Evolutionary conservation across 2,329 filamentous ascomycete species (phyloP), one percentile per base, ranked within the genome.

Genomic region (Leptographium flavum): DNA sequence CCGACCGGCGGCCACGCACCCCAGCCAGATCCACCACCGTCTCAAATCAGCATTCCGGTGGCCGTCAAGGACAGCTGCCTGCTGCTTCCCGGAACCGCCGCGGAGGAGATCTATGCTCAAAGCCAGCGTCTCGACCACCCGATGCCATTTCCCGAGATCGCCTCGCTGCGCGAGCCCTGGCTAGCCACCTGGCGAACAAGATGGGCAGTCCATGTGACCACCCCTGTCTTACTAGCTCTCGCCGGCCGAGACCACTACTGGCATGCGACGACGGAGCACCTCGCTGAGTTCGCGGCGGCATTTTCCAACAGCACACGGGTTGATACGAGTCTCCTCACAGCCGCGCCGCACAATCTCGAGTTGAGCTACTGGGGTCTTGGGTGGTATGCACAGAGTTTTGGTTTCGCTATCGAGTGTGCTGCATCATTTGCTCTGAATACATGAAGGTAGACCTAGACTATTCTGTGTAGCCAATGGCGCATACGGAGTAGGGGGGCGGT

Each of bases 341-440:
- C 47, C 10, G 50, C 52, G 13, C 50, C 50, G 22, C 52, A 53
- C 42, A 47, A 46, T 33, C 6, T 53, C 10, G 50, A 53, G 46
- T 39, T 53, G 33, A 52, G 50, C 28, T 45, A 47, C 37, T 53
- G 49, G 49, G 36, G 42, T 4, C 47, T 47, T 14, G 49, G 52
- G 7, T 53, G 52, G 50, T 53, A 53, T 50, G 50, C 50, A 21
- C 39, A 48, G n/a, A 45, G 47, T 28, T 53, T 53, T 45, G 52
- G 52, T 2, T 53, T 51, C 45, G 50, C 47, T 23, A 25, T 39
- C 5, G 37, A 39, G 37, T 39, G 37, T 25, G 22, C 23, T 7
- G 23, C 37, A 11, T 39, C 37, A 14, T 15, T 39, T n/a, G 23
- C 23, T 2, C 11, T 38, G 8, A 11, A 23, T 7, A 35, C 17